phyloP scores from a whole-genome alignment of 2,329 filamentous ascomycete genomes.

The Rachicladosporium sp. region DNA sequence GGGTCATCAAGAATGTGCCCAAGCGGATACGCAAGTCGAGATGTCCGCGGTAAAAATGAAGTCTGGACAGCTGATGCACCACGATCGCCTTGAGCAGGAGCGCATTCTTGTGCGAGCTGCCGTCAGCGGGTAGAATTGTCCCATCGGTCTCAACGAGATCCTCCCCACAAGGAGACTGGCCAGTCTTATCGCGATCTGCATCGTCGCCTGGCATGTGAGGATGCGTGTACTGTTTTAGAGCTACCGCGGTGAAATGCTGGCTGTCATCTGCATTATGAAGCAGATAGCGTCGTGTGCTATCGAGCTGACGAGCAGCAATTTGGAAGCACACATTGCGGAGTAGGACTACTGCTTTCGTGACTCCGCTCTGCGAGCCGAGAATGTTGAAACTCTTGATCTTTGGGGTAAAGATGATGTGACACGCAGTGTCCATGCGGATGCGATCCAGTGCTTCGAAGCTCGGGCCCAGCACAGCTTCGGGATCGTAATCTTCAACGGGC shows the following conservation, averaged over 20 bases:
- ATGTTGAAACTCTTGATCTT: conserved; percentile 19
- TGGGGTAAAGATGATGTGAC: conserved; percentile 28
- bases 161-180: not conserved
- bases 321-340: conserved; percentile 27
- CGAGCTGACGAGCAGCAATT: conserved; percentile 21
- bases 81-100: conserved; percentile 9
- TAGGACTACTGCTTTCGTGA: conserved; percentile 21
- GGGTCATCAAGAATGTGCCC: conserved; percentile 21
- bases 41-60: conserved; percentile 24
- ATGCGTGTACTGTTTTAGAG: not conserved
- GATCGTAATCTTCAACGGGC: conserved; percentile 31
- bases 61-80: conserved; percentile 13
- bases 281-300: conserved; percentile 15
- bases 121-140: not conserved
- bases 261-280: conserved; percentile 12
- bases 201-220: not conserved
- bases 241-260: not conserved
- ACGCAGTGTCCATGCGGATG: conserved; percentile 29
- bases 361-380: conserved; percentile 16
- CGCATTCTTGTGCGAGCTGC: not conserved
- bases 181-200: not conserved
- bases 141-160: not conserved
- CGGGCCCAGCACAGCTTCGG: conserved; percentile 29
- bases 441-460: conserved; percentile 33
- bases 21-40: conserved; percentile 24